Evolutionary conservation across 2,329 filamentous ascomycete genomes (phyloP).

Genomic region (Lachnellula arida): DNA sequence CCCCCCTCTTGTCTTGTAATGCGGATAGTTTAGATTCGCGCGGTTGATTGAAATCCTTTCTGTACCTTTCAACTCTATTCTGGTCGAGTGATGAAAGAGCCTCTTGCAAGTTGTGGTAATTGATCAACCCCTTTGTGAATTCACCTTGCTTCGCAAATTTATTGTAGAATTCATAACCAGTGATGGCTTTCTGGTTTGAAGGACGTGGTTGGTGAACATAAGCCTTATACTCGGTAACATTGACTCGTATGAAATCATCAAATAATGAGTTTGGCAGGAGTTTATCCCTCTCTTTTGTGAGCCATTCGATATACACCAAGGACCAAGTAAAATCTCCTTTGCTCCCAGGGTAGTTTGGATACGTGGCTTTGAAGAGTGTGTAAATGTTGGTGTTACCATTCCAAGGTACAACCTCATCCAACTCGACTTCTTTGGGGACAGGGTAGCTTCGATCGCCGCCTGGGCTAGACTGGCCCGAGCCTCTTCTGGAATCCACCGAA

Average conservation of each 20-base stretch:
- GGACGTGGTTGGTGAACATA: constrained; percentile 35
- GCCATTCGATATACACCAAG: constrained; percentile 40
- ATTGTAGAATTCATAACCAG: constrained; percentile 42
- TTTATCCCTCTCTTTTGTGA: constrained; percentile 30
- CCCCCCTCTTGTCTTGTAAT: neutral
- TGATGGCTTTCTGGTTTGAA: constrained; percentile 24
- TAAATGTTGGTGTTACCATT: constrained; percentile 21
- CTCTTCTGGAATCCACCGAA: no score
- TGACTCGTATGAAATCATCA: constrained; percentile 49
- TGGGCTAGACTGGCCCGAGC: no score
- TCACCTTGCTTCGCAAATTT: constrained; percentile 18
- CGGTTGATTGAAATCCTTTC: constrained; percentile 1
- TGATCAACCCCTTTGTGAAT: constrained; percentile 22
- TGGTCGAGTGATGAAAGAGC: constrained; percentile 15
- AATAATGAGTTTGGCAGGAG: constrained; percentile 41
- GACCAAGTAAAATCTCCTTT: constrained; percentile 41
- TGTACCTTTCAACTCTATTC: neutral
- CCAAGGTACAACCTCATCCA: neutral
- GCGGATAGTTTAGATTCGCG: neutral
- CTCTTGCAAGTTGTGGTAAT: constrained; percentile 14
- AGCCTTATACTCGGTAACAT: constrained; percentile 37
- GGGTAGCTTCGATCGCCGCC: no score
- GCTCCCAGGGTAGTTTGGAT: constrained; percentile 41
- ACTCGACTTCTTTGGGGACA: neutral
- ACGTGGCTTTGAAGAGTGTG: constrained; percentile 37